Conservation (phyloP, 805 yeast species). For the Pichia heedii region DNA sequence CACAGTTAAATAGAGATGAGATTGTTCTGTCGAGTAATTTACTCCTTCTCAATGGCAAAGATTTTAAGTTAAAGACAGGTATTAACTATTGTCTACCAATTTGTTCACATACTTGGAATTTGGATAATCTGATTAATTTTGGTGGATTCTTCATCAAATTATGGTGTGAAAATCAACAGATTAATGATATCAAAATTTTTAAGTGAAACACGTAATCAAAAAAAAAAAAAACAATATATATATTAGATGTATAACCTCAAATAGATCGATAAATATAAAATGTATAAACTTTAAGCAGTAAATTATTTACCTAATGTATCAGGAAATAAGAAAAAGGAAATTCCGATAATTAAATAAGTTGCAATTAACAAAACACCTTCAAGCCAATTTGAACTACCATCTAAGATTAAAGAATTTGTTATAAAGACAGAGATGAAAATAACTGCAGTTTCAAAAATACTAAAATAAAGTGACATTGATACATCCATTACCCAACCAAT, state of each 20-base stretch:
- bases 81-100: constrained; percentile 14
- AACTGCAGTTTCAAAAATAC: constrained; percentile 89
- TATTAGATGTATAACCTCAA: too few species aligned
- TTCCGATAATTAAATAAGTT: constrained; percentile 77
- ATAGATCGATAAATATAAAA: too few species aligned
- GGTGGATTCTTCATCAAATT: constrained; percentile 16
- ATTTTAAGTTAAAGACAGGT: constrained; percentile 2
- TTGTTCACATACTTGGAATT: constrained; percentile 6
- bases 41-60: not conserved
- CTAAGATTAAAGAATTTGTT: constrained; percentile 77
- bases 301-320: constrained; percentile 30
- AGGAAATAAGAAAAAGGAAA: constrained; percentile 88
- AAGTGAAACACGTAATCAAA: not conserved
- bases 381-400: constrained; percentile 94
- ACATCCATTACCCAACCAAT: constrained; percentile 88
- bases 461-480: constrained; percentile 88
- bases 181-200: not conserved
- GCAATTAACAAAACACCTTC: constrained; percentile 91
- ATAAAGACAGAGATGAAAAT: constrained; percentile 84
- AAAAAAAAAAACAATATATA: not conserved
- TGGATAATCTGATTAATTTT: constrained; percentile 16
- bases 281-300: not conserved
- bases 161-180: constrained; percentile 11
- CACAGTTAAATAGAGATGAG: not conserved
- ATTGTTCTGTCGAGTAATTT: not conserved